phyloP scores from a whole-genome alignment of 495 filamentous ascomycete genomes.

The Daldinia caldariorum region DNA sequence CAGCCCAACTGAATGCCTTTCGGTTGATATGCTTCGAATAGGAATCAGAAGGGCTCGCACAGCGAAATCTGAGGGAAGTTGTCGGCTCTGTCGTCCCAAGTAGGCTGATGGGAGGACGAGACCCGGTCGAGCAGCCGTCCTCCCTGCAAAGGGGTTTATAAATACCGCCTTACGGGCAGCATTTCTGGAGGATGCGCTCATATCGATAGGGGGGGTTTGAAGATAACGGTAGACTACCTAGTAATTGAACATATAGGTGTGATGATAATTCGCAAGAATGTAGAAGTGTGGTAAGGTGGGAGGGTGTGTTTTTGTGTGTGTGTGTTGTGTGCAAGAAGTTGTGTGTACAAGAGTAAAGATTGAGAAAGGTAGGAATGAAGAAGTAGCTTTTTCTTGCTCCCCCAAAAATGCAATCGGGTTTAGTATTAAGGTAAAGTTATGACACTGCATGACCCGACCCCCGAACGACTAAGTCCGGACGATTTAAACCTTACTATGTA shows the following conservation, averaged over 20 bases:
- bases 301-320: neutral
- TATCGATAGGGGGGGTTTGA: slow-evolving; percentile 41
- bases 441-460: slow-evolving; percentile 17
- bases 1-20: slow-evolving; percentile 63
- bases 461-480: slow-evolving; percentile 40
- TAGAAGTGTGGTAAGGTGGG: neutral
- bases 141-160: slow-evolving; percentile 61
- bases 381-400: slow-evolving; percentile 11
- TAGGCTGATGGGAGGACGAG: slow-evolving; percentile 45
- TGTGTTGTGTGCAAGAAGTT: slow-evolving; percentile 9
- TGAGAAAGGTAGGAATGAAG: slow-evolving; percentile 29
- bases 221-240: slow-evolving; percentile 2
- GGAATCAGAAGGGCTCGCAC: slow-evolving; percentile 74
- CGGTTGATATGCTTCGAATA: slow-evolving; percentile 73
- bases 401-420: slow-evolving; percentile 16
- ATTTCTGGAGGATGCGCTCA: slow-evolving; percentile 68
- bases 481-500: neutral
- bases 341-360: slow-evolving; percentile 21
- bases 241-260: slow-evolving; percentile 6
- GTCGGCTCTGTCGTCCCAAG: slow-evolving; percentile 39
- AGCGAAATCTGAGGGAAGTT: slow-evolving; percentile 67
- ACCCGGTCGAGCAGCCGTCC: slow-evolving; percentile 47
- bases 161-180: slow-evolving; percentile 67
- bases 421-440: slow-evolving; percentile 16
- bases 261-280: too few species aligned